A percentile compares a stretch with the other conserved stretches of the same genome.
phyloP scores from a whole-genome alignment of 495 filamentous ascomycete species.

The Lentithecium fluviatile region DNA sequence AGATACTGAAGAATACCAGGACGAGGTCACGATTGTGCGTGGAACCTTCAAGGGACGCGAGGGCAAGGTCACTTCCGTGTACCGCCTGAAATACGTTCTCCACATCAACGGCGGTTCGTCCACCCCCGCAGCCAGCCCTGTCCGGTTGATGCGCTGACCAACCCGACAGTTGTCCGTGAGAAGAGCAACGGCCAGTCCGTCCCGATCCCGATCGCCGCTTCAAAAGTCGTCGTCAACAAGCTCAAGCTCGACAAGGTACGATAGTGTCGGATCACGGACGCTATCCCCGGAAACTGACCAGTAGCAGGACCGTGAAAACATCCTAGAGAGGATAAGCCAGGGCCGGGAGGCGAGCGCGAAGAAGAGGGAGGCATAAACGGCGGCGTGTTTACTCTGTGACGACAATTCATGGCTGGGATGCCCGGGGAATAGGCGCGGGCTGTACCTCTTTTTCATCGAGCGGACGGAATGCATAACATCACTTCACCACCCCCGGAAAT shows the following conservation, averaged over 20 bases:
- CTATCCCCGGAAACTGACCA: constrained; percentile 4
- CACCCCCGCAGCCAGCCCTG: not conserved
- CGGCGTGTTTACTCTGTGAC: constrained; percentile 49
- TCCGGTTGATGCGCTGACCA: constrained; percentile 34
- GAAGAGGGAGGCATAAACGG: constrained; percentile 48
- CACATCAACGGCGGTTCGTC: constrained; percentile 32
- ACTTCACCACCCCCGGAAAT: constrained; percentile 23
- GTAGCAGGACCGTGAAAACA: constrained; percentile 95
- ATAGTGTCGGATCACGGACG: not conserved
- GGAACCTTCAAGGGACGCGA: constrained; percentile 83
- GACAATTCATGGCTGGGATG: constrained; percentile 40
- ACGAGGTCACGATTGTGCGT: constrained; percentile 86
- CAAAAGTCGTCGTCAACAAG: constrained; percentile 95
- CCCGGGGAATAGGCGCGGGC: constrained; percentile 30
- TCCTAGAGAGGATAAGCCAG: constrained; percentile 78
- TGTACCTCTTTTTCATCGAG: constrained; percentile 33
- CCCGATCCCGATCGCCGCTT: constrained; percentile 64
- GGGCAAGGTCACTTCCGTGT: constrained; percentile 91
- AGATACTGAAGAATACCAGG: constrained; percentile 39
- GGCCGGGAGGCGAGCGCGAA: constrained; percentile 59
- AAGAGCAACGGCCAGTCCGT: constrained; percentile 68
- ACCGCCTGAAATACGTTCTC: constrained; percentile 86
- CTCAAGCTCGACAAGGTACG: constrained; percentile 98
- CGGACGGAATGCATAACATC: constrained; percentile 35
- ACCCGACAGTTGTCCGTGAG: constrained; percentile 71